phyloP scores from a whole-genome alignment of 805 yeast species.

The Wickerhamomyces queroliae region DNA sequence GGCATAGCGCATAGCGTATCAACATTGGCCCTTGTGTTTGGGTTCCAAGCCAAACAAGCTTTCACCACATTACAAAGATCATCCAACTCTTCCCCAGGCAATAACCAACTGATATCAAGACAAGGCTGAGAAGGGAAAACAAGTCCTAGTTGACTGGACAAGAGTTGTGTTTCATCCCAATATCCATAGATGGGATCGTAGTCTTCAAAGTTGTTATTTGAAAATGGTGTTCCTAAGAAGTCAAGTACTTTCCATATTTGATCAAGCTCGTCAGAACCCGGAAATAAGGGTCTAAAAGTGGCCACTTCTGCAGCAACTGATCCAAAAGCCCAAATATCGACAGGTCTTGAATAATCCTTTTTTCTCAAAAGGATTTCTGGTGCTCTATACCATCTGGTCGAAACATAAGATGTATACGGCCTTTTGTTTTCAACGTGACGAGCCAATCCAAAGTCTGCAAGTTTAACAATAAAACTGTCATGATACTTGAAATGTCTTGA shows the following conservation, averaged over 20 bases:
- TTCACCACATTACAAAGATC: constrained; percentile 33
- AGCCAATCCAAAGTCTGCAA: constrained; percentile 80
- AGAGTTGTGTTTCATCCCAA: constrained; percentile 58
- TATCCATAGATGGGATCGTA: constrained; percentile 56
- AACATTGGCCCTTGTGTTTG: constrained; percentile 52
- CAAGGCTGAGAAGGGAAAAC: constrained; percentile 53
- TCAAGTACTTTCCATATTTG: constrained; percentile 67
- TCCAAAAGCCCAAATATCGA: constrained; percentile 87
- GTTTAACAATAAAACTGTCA: constrained; percentile 54
- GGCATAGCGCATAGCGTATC: constrained; percentile 40
- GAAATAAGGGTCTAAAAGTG: constrained; percentile 72
- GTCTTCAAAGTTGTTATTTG: constrained; percentile 18
- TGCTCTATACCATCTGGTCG: constrained; percentile 83
- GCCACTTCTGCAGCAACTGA: constrained; percentile 71
- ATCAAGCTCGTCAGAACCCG: constrained; percentile 75
- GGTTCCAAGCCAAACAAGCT: constrained; percentile 65
- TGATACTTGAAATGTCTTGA: constrained; percentile 15
- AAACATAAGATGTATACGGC: constrained; percentile 69
- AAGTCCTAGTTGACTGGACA: constrained; percentile 52
- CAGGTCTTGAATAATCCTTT: constrained; percentile 56
- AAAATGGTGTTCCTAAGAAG: constrained; percentile 68
- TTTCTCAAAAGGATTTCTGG: constrained; percentile 74
- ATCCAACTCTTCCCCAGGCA: constrained; percentile 38
- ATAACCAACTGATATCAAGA: constrained; percentile 35
- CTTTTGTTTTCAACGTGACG: constrained; percentile 47